Base-by-base conservation (phyloP, 306 rosid genomes). In the Crataegus laevigata region DNA sequence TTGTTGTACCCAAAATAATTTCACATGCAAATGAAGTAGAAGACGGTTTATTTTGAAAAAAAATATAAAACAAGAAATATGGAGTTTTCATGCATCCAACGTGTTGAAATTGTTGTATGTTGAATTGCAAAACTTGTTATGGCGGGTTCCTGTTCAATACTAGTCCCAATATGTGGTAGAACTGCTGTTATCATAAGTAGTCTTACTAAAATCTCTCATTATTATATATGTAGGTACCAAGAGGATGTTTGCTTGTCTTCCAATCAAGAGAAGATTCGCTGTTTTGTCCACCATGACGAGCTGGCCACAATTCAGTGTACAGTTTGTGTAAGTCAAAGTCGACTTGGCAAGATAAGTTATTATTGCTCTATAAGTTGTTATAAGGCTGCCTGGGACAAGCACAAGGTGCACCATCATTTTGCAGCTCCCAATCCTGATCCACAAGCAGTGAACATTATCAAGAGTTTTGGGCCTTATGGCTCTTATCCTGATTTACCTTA, bases 401-500 rank as follows among this genome's bases (percentile, higher is more conserved):
- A 76, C 62, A 10, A 9, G 64, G 21, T 10, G 72, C 43, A 22
- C 38, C 86, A 83, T 76, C 57, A 3, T 43, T 3, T 17, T 5
- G 62, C 75, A 18, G 25, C 63, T 54, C 47, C 47, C 47, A 42
- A 47, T 14, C 21, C 52, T 47, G 52, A 76, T 52, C 29, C 62
- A 43, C 54, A 30, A 64, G 69, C 13, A 12, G 64, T 6, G 42
- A 54, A 26, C 42, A 54, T 34, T 11, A 26, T 54, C 68, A 69
- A 76, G 51, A 78, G 82, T 68, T 62, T 61, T 64, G 80, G 61
- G 61, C 77, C 74, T 78, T 77, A 30, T 69, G 77, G 82, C 6
- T 50, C 24, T 5, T 57, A 24, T 22, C 15, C 61, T 22, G 61
- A 57, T 10, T 57, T 15, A 47, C 52, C 61, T 29, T n/a, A 29